Conservation (phyloP, 2,329 filamentous ascomycete genomes). For the Orbilia blumenaviensis region DNA sequence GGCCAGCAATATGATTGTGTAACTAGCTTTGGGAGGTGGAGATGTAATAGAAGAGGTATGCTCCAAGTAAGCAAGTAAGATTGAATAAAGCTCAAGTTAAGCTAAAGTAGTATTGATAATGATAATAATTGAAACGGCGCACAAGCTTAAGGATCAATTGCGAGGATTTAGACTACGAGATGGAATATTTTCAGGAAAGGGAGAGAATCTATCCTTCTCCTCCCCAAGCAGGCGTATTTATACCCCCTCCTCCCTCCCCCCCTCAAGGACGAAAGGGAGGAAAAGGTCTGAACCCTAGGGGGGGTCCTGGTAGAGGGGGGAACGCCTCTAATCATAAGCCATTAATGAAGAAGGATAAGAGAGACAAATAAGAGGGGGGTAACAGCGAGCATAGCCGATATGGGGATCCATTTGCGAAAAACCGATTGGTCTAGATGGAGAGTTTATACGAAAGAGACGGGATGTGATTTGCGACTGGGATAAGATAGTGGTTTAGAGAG, state of each 20-base stretch:
- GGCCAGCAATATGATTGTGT: no score
- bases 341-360: constrained; percentile 23
- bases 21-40: not conserved
- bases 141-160: constrained; percentile 36
- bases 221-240: constrained; percentile 50
- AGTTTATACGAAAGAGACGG: constrained; percentile 27
- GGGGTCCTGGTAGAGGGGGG: constrained; percentile 17
- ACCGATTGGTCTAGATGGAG: constrained; percentile 30
- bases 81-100: not conserved
- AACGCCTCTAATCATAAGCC: constrained; percentile 33
- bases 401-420: constrained; percentile 19
- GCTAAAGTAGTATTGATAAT: not conserved
- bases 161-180: constrained; percentile 10
- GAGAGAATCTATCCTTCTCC: constrained; percentile 33
- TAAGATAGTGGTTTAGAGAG: not conserved
- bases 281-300: constrained; percentile 53
- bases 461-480: constrained; percentile 47
- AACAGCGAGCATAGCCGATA: constrained; percentile 40
- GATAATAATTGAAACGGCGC: not conserved
- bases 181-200: constrained; percentile 49
- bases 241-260: constrained; percentile 24
- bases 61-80: constrained; percentile 32
- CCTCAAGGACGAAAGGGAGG: constrained; percentile 7
- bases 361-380: constrained; percentile 15
- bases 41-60: constrained; percentile 15